Conservation (phyloP, 176 grass and related monocot genomes). For the Oryza meyeriana region DNA sequence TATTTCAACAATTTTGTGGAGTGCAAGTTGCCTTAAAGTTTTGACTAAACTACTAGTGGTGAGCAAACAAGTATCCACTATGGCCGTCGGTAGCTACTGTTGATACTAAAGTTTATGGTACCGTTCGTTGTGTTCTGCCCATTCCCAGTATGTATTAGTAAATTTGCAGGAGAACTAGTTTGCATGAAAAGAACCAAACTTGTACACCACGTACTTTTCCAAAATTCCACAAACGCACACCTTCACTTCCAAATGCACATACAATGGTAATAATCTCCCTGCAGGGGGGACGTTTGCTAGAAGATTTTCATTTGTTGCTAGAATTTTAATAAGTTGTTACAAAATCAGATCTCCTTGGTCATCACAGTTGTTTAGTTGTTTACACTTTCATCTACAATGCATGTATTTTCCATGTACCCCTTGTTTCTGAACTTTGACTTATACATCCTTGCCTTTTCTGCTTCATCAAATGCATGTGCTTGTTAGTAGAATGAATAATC, state of each 20-base stretch:
- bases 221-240: not conserved
- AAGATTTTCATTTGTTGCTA: not conserved
- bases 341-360: not conserved
- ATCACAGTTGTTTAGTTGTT: conserved; percentile 2
- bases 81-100: not conserved
- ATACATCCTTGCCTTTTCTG: not conserved
- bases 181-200: not conserved
- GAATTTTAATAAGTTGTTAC: not conserved
- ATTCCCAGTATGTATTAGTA: not conserved
- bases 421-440: conserved; percentile 9
- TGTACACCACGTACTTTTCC: not conserved
- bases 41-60: not conserved
- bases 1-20: not conserved
- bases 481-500: not conserved
- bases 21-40: not conserved
- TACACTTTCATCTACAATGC: not conserved
- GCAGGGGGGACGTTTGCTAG: not conserved
- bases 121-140: not conserved
- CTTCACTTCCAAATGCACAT: not conserved
- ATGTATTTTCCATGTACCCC: not conserved
- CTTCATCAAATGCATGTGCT: not conserved
- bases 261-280: not conserved
- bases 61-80: not conserved
- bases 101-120: too few relatives aligned
- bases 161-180: not conserved